Percentiles rank a stretch among this genome's conserved stretches.
Conservation (phyloP, 73 alveolate genomes). For the Breviolum minutum region DNA sequence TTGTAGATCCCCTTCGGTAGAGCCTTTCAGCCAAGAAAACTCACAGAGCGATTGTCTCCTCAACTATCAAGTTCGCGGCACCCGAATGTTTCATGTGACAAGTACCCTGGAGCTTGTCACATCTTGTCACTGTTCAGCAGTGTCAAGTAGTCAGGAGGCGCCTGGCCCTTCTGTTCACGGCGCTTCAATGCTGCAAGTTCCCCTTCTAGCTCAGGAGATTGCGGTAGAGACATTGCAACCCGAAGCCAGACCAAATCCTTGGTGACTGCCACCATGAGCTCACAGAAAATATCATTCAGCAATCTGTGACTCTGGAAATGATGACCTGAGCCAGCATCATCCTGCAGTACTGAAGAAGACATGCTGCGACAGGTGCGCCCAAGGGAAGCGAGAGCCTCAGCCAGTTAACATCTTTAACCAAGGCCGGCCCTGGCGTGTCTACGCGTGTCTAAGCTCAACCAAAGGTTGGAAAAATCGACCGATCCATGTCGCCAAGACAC, state of each 20-base stretch:
- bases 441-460: too few relatives aligned
- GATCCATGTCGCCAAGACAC: not conserved
- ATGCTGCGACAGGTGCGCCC: slow-evolving; percentile 43
- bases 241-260: slow-evolving; percentile 84
- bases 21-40: not conserved
- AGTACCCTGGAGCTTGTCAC: not conserved
- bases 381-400: slow-evolving; percentile 28
- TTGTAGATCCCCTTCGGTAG: slow-evolving; percentile 21
- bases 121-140: not conserved
- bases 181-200: slow-evolving; percentile 19
- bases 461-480: not conserved
- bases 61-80: too few relatives aligned
- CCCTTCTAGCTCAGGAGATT: slow-evolving; percentile 7
- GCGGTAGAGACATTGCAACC: slow-evolving; percentile 55
- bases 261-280: not conserved
- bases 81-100: not conserved
- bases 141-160: too few relatives aligned
- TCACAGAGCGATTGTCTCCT: too few relatives aligned
- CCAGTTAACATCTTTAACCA: not conserved
- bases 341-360: slow-evolving; percentile 41
- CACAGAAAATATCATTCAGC: not conserved
- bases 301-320: not conserved
- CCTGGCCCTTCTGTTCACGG: slow-evolving; percentile 56
- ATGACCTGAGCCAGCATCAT: not conserved
- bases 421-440: too few relatives aligned